Base-by-base conservation (phyloP, 176 grass and related monocot genomes). In the Canna indica region DNA sequence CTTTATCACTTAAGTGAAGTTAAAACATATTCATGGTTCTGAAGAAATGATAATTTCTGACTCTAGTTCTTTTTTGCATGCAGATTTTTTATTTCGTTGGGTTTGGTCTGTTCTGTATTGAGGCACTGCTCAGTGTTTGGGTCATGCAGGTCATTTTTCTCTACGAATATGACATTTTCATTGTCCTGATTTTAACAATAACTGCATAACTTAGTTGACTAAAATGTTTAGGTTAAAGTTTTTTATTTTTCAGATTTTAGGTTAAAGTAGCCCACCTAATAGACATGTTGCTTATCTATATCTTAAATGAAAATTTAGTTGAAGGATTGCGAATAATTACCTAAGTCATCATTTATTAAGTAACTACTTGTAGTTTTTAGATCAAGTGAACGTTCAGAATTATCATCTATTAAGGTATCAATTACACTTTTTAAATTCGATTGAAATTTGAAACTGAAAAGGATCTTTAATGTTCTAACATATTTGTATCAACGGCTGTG, bases 31-130 rank as follows among this genome's bases (percentile, higher is more conserved):
- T 53, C 18, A 24, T 22, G 16, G 20, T 36, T n/a, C 63, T 62
- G 18, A 66, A 25, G 34, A n/a, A 36, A 36, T 36, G 7, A 65
- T 0, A 39, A 0, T 38, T n/a, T 39, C 20, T 66, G 33, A 38
- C 35, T 38, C 18, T 24, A 18, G 3, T 22, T 41, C 24, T 12
- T 39, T 39, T 18, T 66, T 66, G 15, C 3, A n/a, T 66, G 33
- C 35, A 66, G 63, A 66, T 66, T 34, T 66, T 66, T 34, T 66
- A 66, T 66, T 66, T 66, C 13, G 63, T 66, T 66, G 63, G 63
- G 39, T 66, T 66, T 39, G 63, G 63, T 41, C 39, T 66, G 32
- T 66, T 66, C 63, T 66, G 63, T 24, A 0, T 66, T 22, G 63
- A 66, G 63, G 33, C 63, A 66, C 35, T 66, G 63, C 18, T 66